Percentiles rank a stretch among this genome's conserved stretches.
Conservation (phyloP, 352 stramenopile species). For the Plasmopara halstedii region DNA sequence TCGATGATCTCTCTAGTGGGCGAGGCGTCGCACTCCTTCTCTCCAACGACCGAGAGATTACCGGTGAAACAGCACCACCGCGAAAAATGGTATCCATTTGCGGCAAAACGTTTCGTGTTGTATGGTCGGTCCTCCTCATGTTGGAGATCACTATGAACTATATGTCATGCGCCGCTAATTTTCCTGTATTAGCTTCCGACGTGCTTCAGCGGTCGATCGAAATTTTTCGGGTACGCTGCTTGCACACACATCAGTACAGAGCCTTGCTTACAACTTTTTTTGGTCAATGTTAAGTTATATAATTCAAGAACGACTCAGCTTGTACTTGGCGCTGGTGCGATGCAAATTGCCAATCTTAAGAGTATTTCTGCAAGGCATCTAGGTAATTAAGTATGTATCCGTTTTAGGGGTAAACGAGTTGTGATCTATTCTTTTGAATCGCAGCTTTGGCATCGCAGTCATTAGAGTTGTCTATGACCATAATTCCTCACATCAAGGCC, state of each 20-base stretch:
- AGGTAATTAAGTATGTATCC: constrained; percentile 39
- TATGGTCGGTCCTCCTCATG: constrained; percentile 93
- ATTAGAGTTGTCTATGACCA: constrained; percentile 88
- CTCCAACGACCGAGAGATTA: constrained; percentile 59
- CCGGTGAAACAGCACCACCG: constrained; percentile 49
- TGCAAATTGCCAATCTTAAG: constrained; percentile 94
- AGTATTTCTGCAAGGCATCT: constrained; percentile 96
- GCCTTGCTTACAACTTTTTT: constrained; percentile 1
- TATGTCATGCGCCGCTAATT: constrained; percentile 90
- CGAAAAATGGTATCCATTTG: constrained; percentile 87
- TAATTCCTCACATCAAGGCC: constrained; percentile 93
- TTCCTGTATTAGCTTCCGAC: constrained; percentile 91
- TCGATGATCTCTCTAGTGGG: constrained; percentile 90
- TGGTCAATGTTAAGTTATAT: constrained; percentile 82
- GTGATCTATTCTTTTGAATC: constrained; percentile 3
- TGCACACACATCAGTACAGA: constrained; percentile 1
- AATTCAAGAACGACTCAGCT: constrained; percentile 95
- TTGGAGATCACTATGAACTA: constrained; percentile 95
- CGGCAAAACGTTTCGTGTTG: constrained; percentile 90
- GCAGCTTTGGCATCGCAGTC: constrained; percentile 92
- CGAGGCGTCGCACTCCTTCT: constrained; percentile 72
- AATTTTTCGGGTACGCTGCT: constrained; percentile 62
- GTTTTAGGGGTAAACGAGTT: neutral
- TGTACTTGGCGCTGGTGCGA: constrained; percentile 93
- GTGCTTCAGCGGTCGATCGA: constrained; percentile 91